Conservation (phyloP, 108 stramenopile genomes). For the Cyclostephanos invisitatus region DNA sequence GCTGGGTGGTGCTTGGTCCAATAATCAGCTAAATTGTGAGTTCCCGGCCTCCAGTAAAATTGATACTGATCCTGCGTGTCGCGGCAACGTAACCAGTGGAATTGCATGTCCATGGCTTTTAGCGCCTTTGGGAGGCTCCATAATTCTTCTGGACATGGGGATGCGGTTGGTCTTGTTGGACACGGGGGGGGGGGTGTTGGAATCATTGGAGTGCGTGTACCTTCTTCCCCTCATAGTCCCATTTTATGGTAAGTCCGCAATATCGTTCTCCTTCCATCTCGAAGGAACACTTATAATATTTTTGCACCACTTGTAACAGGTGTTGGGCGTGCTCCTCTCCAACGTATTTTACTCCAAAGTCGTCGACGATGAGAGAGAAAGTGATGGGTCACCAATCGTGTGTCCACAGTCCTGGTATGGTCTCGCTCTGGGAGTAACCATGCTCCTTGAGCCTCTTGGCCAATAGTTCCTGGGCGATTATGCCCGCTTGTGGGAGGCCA, state of each 20-base stretch:
- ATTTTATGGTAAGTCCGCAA: background rate
- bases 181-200: background rate
- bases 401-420: slow-evolving; percentile 53
- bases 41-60: slow-evolving; percentile 18
- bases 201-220: slow-evolving; percentile 1
- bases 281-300: background rate
- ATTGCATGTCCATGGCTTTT: slow-evolving; percentile 24
- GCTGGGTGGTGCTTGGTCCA: background rate
- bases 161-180: no score
- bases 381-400: slow-evolving; percentile 19
- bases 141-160: no score
- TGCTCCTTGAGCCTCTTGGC: background rate
- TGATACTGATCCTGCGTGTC: slow-evolving; percentile 8
- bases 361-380: slow-evolving; percentile 41
- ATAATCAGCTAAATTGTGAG: background rate
- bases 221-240: background rate
- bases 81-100: slow-evolving; percentile 15
- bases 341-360: slow-evolving; percentile 40
- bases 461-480: slow-evolving; percentile 23
- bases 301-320: background rate
- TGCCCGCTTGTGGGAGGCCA: slow-evolving; percentile 55
- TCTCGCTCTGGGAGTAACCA: slow-evolving; percentile 32
- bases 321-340: slow-evolving; percentile 4
- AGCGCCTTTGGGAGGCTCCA: no score
- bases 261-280: slow-evolving; percentile 1